Evolutionary conservation across 2,329 filamentous ascomycete genomes (phyloP), one percentile per base, ranked within the genome.

Genomic region (Huntiella omanensis): DNA sequence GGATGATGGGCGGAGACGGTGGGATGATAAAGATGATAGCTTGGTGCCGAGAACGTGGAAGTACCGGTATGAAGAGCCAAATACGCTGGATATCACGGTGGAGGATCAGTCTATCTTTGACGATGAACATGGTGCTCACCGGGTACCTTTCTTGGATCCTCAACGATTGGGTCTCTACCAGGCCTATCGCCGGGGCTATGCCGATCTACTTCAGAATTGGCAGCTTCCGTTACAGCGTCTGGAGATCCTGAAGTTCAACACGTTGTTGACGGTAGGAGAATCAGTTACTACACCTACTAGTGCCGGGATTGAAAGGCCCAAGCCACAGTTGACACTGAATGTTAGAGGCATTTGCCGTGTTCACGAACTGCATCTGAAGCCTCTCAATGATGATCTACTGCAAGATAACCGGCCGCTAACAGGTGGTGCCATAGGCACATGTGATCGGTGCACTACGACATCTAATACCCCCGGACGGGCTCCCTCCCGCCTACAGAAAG

Each of bases 131-230:
- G 76, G 75, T 10, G 79, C 75, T 66, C 66, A 80, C 55, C 67
- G 64, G 15, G 66, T 68, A 3, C 70, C 77, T 3, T 59, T 81
- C 2, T 63, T 81, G 12, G 69, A 77, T 38, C 62, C 67, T 4
- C 63, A 56, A 28, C 66, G 65, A n/a, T 58, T 61, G 4, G 57
- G 63, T 3, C 57, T 69, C 15, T 75, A 76, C 52, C 65, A 68
- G n/a, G 66, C 64, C 53, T 82, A 80, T 54, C 71, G 77, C 33
- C 71, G 73, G 50, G 67, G 70, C 1, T 82, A 82, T 53, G 75
- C 77, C n/a, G 75, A 80, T 58, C 69, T 81, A 59, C 65, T 82
- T 3, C 76, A 77, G 52, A 71, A 75, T 60, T 81, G 77, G 77
- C 64, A 67, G 2, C 69, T 76, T 47, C 75, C 75, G 0, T 60